Conservation (phyloP, 2,329 filamentous ascomycete species). For the Trichophyton benhamiae region DNA sequence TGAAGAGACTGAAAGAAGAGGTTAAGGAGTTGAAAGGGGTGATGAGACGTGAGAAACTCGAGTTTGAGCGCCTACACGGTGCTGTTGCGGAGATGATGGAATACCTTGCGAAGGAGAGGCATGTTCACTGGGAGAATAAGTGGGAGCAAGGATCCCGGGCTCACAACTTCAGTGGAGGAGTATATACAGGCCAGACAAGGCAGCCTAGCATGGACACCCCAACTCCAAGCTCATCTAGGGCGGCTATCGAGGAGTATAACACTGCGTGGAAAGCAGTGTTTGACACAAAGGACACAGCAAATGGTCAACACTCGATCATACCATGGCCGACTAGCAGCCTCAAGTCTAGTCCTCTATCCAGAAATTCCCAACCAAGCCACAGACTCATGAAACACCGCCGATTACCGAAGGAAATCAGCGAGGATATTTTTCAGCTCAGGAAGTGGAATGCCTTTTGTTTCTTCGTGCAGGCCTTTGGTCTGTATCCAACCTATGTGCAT, state of each 20-base stretch:
- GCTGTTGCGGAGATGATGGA: not conserved
- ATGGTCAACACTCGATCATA: not conserved
- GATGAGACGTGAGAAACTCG: slow-evolving; percentile 7
- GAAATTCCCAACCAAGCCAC: not conserved
- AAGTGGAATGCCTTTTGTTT: slow-evolving; percentile 15
- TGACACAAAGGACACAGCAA: not conserved
- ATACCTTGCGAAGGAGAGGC: not conserved
- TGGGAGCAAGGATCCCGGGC: not conserved
- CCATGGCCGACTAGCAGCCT: slow-evolving; percentile 10
- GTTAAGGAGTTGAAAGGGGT: slow-evolving; percentile 9
- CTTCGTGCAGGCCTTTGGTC: slow-evolving; percentile 10
- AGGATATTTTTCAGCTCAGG: slow-evolving; percentile 9
- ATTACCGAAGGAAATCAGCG: slow-evolving; percentile 5
- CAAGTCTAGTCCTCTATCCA: not conserved
- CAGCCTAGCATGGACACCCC: not conserved
- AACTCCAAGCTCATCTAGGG: not conserved
- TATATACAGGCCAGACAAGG: no score
- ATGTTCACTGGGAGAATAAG: not conserved
- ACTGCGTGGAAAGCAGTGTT: not conserved
- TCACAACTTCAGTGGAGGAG: not conserved
- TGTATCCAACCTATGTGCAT: not conserved
- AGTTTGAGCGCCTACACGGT: slow-evolving; percentile 7
- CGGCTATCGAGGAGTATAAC: not conserved
- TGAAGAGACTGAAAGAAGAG: slow-evolving; percentile 5
- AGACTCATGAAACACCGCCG: not conserved